Evolutionary conservation across 2,329 filamentous ascomycete genomes (phyloP).

Genomic region (Daldinia eschscholtzii): DNA sequence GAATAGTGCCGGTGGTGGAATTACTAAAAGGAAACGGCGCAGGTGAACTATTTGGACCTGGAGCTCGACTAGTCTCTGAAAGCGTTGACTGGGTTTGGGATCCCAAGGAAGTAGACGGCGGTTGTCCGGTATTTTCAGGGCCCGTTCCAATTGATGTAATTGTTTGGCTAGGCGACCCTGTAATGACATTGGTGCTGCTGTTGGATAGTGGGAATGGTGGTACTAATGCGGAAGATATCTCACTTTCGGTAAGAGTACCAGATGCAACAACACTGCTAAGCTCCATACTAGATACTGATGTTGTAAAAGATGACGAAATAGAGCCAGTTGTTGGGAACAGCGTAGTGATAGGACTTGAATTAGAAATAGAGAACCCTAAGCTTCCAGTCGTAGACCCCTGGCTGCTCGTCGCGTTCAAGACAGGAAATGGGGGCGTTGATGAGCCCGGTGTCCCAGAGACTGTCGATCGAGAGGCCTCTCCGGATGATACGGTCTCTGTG

Average conservation of each 20-base stretch:
- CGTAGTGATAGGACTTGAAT: constrained; percentile 18
- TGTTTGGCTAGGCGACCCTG: constrained; percentile 12
- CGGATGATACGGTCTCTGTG: constrained; percentile 8
- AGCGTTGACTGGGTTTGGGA: constrained; percentile 24
- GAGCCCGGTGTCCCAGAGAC: constrained; percentile 6
- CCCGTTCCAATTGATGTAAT: constrained; percentile 19
- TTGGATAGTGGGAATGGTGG: constrained; percentile 31
- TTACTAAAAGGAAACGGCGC: constrained; percentile 27
- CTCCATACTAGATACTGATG: constrained; percentile 31
- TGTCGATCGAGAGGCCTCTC: background rate
- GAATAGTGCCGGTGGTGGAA: constrained; percentile 12
- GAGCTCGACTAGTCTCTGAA: constrained; percentile 8
- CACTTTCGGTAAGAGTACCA: constrained; percentile 44
- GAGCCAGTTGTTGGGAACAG: constrained; percentile 25
- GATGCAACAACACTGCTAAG: constrained; percentile 46
- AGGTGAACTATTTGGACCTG: constrained; percentile 15
- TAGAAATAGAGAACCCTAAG: constrained; percentile 15
- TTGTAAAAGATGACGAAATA: constrained; percentile 12
- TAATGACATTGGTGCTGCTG: constrained; percentile 25
- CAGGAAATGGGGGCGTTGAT: constrained; percentile 26
- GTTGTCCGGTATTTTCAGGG: constrained; percentile 8
- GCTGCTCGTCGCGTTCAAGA: constrained; percentile 29
- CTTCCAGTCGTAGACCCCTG: constrained; percentile 17
- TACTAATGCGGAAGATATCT: constrained; percentile 16
- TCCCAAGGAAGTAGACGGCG: constrained; percentile 13